Base-by-base conservation (phyloP, 495 filamentous ascomycete genomes). In the Tetracladium marchalianum region DNA sequence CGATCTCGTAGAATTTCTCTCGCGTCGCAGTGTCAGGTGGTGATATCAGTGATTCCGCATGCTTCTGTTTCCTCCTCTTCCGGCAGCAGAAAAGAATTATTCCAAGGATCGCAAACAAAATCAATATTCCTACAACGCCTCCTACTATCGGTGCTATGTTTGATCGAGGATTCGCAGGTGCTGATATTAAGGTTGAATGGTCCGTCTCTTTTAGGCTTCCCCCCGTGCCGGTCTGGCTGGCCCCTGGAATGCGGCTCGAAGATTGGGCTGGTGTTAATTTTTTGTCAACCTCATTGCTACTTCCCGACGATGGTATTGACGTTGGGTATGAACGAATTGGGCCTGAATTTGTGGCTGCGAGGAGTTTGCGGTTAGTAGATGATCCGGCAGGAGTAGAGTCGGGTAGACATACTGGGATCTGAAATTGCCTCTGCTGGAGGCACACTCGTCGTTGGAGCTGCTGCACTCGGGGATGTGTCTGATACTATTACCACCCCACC, bases 51-150 rank as follows among this genome's bases (percentile, higher is more conserved):
- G 67, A 68, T 47, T 54, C 62, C 65, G 22, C 3, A 27, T 27
- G 22, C 52, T 63, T 58, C 44, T 64, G 54, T 66, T 35, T 64
- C 56, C 62, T 65, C 44, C 52, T 49, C 22, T 66, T 64, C 43
- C 68, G 60, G 62, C 68, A 71, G 51, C 66, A 61, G 68, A 67
- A 77, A 24, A 75, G 46, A 1, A 73, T 22, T 38, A 75, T 66
- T 5, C 57, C 69, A 24, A 73, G 46, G 1, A 75, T 43, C 35
- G 64, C 64, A 51, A 76, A 47, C 31, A 66, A 53, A 12, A 66
- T 62, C 10, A 73, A 56, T 4, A 66, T 66, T 11, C 72, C 73
- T n/a, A 73, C 52, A 16, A 76, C 71, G 5, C 72, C 69, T 8
- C 63, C 72, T 3, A 69, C 67, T 33, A 77, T 58, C 58, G 53